phyloP scores from a whole-genome alignment of 2,329 filamentous ascomycete genomes.

The Dothidotthia symphoricarpi region DNA sequence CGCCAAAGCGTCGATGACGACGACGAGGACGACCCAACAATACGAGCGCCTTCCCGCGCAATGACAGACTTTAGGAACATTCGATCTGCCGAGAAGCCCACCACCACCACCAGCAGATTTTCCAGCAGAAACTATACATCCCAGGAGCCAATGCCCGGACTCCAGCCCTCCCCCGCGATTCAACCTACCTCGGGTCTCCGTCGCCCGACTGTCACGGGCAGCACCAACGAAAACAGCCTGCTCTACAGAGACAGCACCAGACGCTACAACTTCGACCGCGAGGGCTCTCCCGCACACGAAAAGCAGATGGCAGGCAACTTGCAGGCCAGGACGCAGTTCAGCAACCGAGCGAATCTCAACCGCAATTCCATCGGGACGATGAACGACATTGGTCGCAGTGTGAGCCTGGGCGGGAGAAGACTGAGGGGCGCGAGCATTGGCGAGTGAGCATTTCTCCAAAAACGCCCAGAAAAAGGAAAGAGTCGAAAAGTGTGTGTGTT shows the following conservation, averaged over 20 bases:
- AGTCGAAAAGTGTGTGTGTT: conserved; percentile 14
- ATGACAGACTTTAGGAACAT: conserved; percentile 47
- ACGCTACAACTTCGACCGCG: conserved; percentile 30
- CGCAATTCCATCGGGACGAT: conserved; percentile 31
- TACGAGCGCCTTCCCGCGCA: conserved; percentile 50
- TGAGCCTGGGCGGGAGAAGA: conserved; percentile 30
- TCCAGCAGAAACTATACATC: conserved; percentile 38
- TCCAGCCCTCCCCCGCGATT: conserved; percentile 33
- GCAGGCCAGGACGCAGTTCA: conserved; percentile 26
- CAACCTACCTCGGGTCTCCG: conserved; percentile 29
- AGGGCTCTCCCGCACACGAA: conserved; percentile 34
- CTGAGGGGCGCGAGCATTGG: conserved; percentile 31
- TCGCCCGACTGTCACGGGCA: conserved; percentile 30
- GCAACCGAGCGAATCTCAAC: conserved; percentile 25
- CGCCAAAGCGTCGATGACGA: conserved; percentile 38
- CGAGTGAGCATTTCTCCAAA: conserved; percentile 31
- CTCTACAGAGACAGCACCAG: conserved; percentile 28
- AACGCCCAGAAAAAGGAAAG: conserved; percentile 3
- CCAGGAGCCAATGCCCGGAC: conserved; percentile 39
- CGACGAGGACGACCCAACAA: conserved; percentile 41
- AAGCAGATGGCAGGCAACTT: conserved; percentile 26
- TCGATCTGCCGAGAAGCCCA: conserved; percentile 24
- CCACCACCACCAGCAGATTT: conserved; percentile 21
- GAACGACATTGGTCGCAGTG: conserved; percentile 27
- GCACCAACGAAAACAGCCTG: conserved; percentile 26